Conservation (phyloP, 331 rosid species). For the Phaseolus coccineus region DNA sequence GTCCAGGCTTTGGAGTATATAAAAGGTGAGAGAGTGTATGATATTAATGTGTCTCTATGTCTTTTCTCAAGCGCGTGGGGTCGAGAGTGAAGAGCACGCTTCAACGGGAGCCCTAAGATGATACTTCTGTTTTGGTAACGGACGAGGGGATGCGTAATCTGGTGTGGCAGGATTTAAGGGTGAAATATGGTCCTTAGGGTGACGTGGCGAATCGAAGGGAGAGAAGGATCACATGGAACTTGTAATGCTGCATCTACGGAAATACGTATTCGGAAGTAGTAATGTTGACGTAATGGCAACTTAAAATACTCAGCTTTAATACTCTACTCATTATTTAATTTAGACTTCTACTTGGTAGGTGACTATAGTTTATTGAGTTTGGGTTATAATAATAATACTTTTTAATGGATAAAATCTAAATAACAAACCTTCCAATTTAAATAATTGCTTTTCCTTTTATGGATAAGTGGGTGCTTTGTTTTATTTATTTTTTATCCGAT, state of each 20-base stretch:
- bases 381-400: slow-evolving; percentile 14
- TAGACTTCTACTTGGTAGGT: background rate
- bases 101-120: slow-evolving; percentile 14
- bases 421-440: background rate
- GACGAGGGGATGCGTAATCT: background rate
- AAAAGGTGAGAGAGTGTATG: slow-evolving; percentile 19
- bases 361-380: slow-evolving; percentile 3
- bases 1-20: slow-evolving; percentile 35
- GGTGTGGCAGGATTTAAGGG: slow-evolving; percentile 32
- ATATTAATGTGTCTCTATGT: background rate
- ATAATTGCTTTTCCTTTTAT: background rate
- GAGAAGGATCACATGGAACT: slow-evolving; percentile 55
- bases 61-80: background rate
- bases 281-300: slow-evolving; percentile 31
- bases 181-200: background rate
- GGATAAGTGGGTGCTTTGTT: background rate
- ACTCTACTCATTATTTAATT: slow-evolving; percentile 14
- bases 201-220: slow-evolving; percentile 43
- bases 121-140: background rate
- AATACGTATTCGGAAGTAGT: slow-evolving; percentile 28
- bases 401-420: background rate
- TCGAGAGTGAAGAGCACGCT: background rate
- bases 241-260: slow-evolving; percentile 11
- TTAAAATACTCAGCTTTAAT: slow-evolving; percentile 30
- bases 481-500: background rate